These are phyloP conservation scores for Lepiota subincarnata DNA, from an alignment of 768 basidiomycete species.

Conservation along the genomic window DNA sequence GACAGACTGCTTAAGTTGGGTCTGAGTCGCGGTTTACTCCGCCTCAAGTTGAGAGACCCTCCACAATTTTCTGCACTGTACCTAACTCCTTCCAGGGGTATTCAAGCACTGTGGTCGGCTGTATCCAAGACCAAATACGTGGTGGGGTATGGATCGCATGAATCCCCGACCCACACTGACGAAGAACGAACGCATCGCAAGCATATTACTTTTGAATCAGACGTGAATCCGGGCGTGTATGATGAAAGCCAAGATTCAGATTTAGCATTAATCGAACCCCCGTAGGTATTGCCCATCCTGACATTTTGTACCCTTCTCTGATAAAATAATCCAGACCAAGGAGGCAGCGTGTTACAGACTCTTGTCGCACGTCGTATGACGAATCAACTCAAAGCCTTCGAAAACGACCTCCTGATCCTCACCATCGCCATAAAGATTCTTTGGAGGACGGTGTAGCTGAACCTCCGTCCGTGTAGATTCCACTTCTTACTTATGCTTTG, in stretches of 20 bases:
- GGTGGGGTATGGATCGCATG: not conserved
- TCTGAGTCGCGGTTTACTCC: not conserved
- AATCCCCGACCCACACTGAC: not conserved
- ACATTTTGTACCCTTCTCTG: not conserved
- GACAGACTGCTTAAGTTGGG: not conserved
- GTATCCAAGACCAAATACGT: no score
- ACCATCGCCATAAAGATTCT: not conserved
- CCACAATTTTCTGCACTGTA: not conserved
- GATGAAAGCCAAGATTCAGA: not conserved
- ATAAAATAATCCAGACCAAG: not conserved
- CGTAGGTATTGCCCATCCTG: not conserved
- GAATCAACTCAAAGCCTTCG: not conserved
- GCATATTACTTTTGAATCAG: not conserved
- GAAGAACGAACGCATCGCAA: not conserved
- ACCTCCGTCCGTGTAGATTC: conserved; percentile 3
- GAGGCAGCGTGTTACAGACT: not conserved
- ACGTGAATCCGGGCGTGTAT: no score
- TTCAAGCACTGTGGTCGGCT: no score
- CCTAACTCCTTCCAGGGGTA: no score
- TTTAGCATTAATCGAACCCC: not conserved
- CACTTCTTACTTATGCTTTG: not conserved
- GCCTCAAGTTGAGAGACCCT: not conserved
- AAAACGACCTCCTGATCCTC: not conserved
- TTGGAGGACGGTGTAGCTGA: not conserved
- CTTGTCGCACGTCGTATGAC: not conserved